A percentile compares a stretch with the other conserved stretches of the same genome.
phyloP scores from a whole-genome alignment of 345 rosid genomes.

The Trapa bicornis region DNA sequence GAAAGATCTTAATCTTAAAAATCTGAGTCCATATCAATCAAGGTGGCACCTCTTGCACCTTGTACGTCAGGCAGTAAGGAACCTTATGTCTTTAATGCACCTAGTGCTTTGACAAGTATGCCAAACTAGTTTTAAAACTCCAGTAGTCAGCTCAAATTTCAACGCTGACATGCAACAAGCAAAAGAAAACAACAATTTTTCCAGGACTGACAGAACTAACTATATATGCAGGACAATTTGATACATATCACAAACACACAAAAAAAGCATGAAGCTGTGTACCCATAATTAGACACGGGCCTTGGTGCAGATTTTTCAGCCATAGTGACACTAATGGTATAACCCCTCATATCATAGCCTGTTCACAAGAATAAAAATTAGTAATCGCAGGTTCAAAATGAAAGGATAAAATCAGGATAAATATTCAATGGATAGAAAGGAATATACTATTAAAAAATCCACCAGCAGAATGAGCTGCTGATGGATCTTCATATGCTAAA shows the following conservation, averaged over 20 bases:
- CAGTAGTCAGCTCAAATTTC: not conserved
- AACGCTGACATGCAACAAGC: not conserved
- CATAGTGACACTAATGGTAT: constrained; percentile 73
- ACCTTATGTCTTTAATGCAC: no score
- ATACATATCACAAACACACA: not conserved
- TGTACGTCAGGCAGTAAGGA: no score
- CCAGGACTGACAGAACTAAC: not conserved
- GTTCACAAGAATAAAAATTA: constrained; percentile 8
- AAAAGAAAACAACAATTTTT: not conserved
- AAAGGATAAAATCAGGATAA: constrained; percentile 3
- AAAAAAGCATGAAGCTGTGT: not conserved
- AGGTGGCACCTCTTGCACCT: no score
- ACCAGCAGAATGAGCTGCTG: constrained; percentile 91
- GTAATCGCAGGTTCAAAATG: not conserved
- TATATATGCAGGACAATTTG: not conserved
- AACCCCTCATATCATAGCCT: constrained; percentile 83
- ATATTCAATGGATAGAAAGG: constrained; percentile 1
- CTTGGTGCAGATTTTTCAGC: constrained; percentile 86
- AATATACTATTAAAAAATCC: constrained; percentile 64
- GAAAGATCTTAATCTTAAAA: no score
- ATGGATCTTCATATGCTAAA: constrained; percentile 91
- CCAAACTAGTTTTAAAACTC: not conserved
- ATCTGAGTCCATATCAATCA: no score
- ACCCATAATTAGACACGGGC: constrained; percentile 57
- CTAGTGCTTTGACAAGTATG: no score